Percentiles rank a stretch among this genome's conserved stretches.
These are phyloP conservation scores for Candida silvicultrix DNA, from an alignment of 805 yeast genomes.

Conservation along the genomic window DNA sequence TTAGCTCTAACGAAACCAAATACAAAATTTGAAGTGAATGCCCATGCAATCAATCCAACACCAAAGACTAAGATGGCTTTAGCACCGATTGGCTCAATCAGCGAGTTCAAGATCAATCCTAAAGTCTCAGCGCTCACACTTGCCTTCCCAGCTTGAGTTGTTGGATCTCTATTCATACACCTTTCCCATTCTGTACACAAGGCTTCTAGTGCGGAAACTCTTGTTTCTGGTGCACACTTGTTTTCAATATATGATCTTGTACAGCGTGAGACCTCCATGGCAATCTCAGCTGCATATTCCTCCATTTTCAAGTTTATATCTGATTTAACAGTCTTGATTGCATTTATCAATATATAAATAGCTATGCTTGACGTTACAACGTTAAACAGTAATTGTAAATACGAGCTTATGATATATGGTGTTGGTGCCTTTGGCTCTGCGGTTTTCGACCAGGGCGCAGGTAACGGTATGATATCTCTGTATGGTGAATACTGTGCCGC, in stretches of 20 bases:
- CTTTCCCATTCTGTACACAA: slow-evolving; percentile 57
- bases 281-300: slow-evolving; percentile 37
- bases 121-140: slow-evolving; percentile 55
- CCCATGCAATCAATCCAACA: slow-evolving; percentile 33
- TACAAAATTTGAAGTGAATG: slow-evolving; percentile 55
- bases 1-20: slow-evolving; percentile 61
- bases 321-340: slow-evolving; percentile 40
- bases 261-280: slow-evolving; percentile 50
- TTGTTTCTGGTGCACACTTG: slow-evolving; percentile 46
- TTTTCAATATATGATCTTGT: slow-evolving; percentile 45
- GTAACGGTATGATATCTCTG: slow-evolving; percentile 28
- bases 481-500: not conserved
- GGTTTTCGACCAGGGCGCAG: slow-evolving; percentile 52
- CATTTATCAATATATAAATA: slow-evolving; percentile 34
- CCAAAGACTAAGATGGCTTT: slow-evolving; percentile 45
- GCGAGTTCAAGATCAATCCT: slow-evolving; percentile 54
- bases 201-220: slow-evolving; percentile 52
- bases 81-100: slow-evolving; percentile 62
- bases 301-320: slow-evolving; percentile 50
- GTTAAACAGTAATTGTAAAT: slow-evolving; percentile 52
- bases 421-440: slow-evolving; percentile 45
- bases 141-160: slow-evolving; percentile 40
- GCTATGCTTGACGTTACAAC: slow-evolving; percentile 38
- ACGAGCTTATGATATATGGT: slow-evolving; percentile 55
- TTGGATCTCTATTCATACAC: slow-evolving; percentile 56